A percentile compares a stretch with the other conserved stretches of the same genome.
Conservation (phyloP, 1,139 yeast genomes). For the Hemisphaericaspora subhashii region DNA sequence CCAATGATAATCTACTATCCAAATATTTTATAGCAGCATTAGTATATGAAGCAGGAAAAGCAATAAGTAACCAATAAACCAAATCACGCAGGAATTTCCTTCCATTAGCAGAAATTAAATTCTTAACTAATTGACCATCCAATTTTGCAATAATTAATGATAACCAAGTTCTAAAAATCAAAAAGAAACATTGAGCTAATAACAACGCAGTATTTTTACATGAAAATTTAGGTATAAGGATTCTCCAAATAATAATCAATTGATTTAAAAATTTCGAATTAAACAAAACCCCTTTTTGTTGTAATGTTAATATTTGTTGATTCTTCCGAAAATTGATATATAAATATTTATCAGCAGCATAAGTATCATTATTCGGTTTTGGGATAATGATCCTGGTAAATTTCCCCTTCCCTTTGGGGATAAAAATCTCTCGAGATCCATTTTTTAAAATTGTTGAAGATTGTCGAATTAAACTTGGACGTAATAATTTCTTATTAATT, state of each 20-base stretch:
- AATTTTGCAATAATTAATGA: slow-evolving; percentile 82
- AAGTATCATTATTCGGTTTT: slow-evolving; percentile 58
- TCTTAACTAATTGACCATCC: slow-evolving; percentile 91
- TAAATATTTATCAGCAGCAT: slow-evolving; percentile 67
- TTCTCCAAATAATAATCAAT: slow-evolving; percentile 74
- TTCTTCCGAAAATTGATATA: slow-evolving; percentile 54
- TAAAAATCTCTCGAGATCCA: slow-evolving; percentile 54
- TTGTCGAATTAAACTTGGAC: slow-evolving; percentile 46
- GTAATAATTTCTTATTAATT: slow-evolving; percentile 24
- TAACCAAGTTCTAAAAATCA: slow-evolving; percentile 83
- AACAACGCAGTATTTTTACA: slow-evolving; percentile 69
- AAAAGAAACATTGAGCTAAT: slow-evolving; percentile 70
- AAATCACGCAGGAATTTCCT: slow-evolving; percentile 74
- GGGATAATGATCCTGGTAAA: slow-evolving; percentile 53
- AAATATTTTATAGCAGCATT: slow-evolving; percentile 86
- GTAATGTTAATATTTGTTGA: slow-evolving; percentile 33
- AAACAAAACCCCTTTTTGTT: slow-evolving; percentile 36
- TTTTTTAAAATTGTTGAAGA: slow-evolving; percentile 47
- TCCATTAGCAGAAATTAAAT: slow-evolving; percentile 82
- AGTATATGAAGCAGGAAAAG: slow-evolving; percentile 91
- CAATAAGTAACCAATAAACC: slow-evolving; percentile 83
- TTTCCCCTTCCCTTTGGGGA: slow-evolving; percentile 50
- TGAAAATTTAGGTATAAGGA: slow-evolving; percentile 72
- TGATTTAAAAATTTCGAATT: slow-evolving; percentile 74
- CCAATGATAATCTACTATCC: slow-evolving; percentile 74